Evolutionary conservation across 2,329 filamentous ascomycete species (phyloP).

Genomic region (Nemania abortiva): DNA sequence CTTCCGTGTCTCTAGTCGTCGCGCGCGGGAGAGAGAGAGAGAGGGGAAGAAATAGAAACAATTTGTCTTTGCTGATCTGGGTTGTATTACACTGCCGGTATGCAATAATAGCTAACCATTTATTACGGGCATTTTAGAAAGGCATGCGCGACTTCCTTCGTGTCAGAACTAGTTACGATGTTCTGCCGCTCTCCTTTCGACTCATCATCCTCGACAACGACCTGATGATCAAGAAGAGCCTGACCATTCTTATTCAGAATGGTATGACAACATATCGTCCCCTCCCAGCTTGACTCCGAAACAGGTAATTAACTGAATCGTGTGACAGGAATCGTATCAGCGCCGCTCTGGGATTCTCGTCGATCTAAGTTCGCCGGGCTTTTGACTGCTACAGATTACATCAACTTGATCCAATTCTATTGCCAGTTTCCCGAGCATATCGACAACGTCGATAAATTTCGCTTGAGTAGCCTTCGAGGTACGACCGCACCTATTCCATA

Average conservation of each 20-base stretch:
- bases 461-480: conserved; percentile 92
- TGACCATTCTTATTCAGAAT: conserved; percentile 96
- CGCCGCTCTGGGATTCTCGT: conserved; percentile 95
- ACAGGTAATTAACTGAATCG: conserved; percentile 20
- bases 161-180: conserved; percentile 96
- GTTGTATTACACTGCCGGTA: background rate
- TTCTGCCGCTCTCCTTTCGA: conserved; percentile 93
- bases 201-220: conserved; percentile 96
- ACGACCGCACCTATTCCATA: conserved; percentile 48
- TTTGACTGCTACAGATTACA: conserved; percentile 95
- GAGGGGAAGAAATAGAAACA: conserved; percentile 5
- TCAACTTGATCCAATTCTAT: conserved; percentile 99
- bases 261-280: conserved; percentile 63
- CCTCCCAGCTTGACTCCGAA: background rate
- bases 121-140: conserved; percentile 66
- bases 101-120: conserved; percentile 36
- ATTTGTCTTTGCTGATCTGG: background rate
- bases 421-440: conserved; percentile 95
- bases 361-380: conserved; percentile 93
- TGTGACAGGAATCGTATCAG: conserved; percentile 88
- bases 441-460: conserved; percentile 91
- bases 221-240: conserved; percentile 94
- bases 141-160: conserved; percentile 96
- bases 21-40: conserved; percentile 1
- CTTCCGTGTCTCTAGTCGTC: background rate